Evolutionary conservation across 2,329 filamentous ascomycete genomes (phyloP).

Genomic region (Endothia cerciana): DNA sequence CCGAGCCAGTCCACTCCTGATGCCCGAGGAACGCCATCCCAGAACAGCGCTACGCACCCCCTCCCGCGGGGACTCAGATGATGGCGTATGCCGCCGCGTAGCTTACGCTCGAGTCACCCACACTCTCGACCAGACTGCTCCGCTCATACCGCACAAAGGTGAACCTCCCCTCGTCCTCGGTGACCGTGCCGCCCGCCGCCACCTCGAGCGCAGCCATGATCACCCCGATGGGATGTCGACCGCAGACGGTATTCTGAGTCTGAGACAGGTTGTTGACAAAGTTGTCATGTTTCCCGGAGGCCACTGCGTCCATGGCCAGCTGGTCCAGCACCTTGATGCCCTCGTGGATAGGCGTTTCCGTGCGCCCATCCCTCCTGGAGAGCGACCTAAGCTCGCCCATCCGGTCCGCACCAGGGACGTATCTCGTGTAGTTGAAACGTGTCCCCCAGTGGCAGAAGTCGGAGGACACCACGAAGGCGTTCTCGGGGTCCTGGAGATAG

Average conservation of each 20-base stretch:
- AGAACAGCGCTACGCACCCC: neutral
- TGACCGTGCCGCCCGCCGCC: constrained; percentile 36
- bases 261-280: constrained; percentile 72
- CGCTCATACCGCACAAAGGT: constrained; percentile 85
- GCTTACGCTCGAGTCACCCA: constrained; percentile 84
- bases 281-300: constrained; percentile 69
- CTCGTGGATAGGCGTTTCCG: constrained; percentile 70
- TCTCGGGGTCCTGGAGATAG: constrained; percentile 75
- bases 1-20: no score
- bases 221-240: constrained; percentile 91
- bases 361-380: constrained; percentile 38
- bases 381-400: constrained; percentile 47
- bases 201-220: constrained; percentile 84
- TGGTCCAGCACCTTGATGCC: constrained; percentile 82
- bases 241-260: constrained; percentile 92
- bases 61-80: constrained; percentile 47
- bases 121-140: constrained; percentile 72
- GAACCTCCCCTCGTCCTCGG: constrained; percentile 63
- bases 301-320: constrained; percentile 81
- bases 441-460: constrained; percentile 97
- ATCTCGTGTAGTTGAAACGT: constrained; percentile 83
- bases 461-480: constrained; percentile 86
- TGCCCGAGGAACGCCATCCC: constrained; percentile 8
- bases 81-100: constrained; percentile 92
- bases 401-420: constrained; percentile 56